Base-by-base conservation (phyloP, 495 filamentous ascomycete genomes). In the Endocarpon pusillum region DNA sequence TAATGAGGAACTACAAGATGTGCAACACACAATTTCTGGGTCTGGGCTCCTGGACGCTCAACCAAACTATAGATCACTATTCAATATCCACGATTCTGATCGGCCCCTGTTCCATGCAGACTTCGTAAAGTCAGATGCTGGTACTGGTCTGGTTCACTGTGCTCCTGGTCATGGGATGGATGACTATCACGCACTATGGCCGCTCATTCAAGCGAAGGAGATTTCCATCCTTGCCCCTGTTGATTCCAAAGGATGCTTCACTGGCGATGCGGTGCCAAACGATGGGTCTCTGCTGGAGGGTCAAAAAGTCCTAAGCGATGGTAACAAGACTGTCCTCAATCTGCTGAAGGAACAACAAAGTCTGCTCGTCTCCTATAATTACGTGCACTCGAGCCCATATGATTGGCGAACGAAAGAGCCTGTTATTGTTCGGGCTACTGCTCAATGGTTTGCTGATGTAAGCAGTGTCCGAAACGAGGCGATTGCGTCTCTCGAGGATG, bases 381-480 rank as follows among this genome's bases (percentile, higher is more conserved):
- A 85, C 52, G 57, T 56, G 35, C 91, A 96, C 63, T 94, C 92
- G 49, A 94, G 96, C 51, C 89, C 89, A 0, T 92, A 93, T 47
- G 89, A 99, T 52, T 96, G 89, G 91, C 66, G 91, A 21, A 89
- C 89, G 3, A 96, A 94, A 51, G 67, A 72, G 40, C 89, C 89
- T 14, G 71, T 96, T 18, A 83, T 99, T 38, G 66, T 94, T 12
- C 56, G 89, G 42, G 87, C 89, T 15, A 99, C 89, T 0, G 81
- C 80, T 27, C 89, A 99, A 57, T 99, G 89, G 89, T 96, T 99
- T 45, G 84, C 89, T 25, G 78, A 94, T 53, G 82, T 93, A 8
- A 81, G 62, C 22, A 66, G 64, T 11, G 86, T 99, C 44, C 87
- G 89, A 42, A 54, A 64, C 4, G 57, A 60, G 17, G 81, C 85